Evolutionary conservation across 768 basidiomycete species (phyloP).

Genomic region (Pisolithus microcarpus): DNA sequence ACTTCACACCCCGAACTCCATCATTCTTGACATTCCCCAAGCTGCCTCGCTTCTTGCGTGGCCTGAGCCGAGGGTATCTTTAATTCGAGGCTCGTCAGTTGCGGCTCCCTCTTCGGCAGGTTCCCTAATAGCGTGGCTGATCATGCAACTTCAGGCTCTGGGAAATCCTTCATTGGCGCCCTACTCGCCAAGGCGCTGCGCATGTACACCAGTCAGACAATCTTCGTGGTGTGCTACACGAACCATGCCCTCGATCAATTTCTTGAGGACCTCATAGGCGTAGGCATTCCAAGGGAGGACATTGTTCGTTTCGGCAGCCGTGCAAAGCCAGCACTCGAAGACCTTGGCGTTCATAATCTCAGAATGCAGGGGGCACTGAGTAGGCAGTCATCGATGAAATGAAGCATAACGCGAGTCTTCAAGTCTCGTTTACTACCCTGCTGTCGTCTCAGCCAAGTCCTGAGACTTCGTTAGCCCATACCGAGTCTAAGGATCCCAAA

Average conservation of each 20-base stretch:
- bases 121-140: neutral
- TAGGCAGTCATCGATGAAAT: no score
- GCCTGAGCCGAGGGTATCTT: slow-evolving; percentile 46
- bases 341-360: slow-evolving; percentile 40
- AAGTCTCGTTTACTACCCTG: no score
- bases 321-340: slow-evolving; percentile 39
- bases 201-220: no score
- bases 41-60: slow-evolving; percentile 39
- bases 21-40: slow-evolving; percentile 49
- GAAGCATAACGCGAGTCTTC: no score
- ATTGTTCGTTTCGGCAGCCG: slow-evolving; percentile 59
- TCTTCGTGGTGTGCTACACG: no score
- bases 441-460: no score
- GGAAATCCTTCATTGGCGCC: no score
- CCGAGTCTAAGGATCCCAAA: no score
- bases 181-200: no score
- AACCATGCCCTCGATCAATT: no score
- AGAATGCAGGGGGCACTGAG: slow-evolving; percentile 11
- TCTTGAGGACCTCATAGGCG: slow-evolving; percentile 52
- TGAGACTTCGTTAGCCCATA: no score
- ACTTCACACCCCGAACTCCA: slow-evolving; percentile 31
- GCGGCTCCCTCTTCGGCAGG: slow-evolving; percentile 8
- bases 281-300: slow-evolving; percentile 42
- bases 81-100: slow-evolving; percentile 73
- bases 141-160: slow-evolving; percentile 43